Evolutionary conservation across 2,329 filamentous ascomycete species (phyloP).

Genomic region (Boeremia exigua): DNA sequence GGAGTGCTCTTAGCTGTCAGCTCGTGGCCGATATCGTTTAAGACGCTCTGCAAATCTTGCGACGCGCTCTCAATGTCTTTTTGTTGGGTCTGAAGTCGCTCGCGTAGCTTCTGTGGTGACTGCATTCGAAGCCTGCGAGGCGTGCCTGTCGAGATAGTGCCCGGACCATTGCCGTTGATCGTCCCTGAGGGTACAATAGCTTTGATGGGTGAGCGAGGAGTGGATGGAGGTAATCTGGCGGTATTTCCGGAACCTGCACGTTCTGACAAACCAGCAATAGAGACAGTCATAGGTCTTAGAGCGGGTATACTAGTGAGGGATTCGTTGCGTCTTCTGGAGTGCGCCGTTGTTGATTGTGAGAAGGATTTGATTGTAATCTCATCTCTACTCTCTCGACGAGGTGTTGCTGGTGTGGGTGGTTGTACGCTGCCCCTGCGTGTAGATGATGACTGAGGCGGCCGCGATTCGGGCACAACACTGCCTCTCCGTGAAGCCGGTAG

Average conservation of each 20-base stretch:
- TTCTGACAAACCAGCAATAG: conserved; percentile 55
- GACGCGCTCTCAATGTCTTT: conserved; percentile 74
- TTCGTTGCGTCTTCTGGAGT: conserved; percentile 54
- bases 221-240: conserved; percentile 63
- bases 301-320: conserved; percentile 59
- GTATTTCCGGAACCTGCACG: conserved; percentile 58
- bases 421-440: conserved; percentile 32
- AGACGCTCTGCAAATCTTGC: conserved; percentile 72
- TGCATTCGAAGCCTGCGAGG: conserved; percentile 57
- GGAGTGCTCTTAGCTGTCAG: conserved; percentile 59
- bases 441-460: conserved; percentile 2
- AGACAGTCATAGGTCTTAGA: conserved; percentile 47
- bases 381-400: conserved; percentile 34
- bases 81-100: conserved; percentile 84
- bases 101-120: conserved; percentile 72
- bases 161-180: conserved; percentile 1
- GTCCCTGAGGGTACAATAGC: conserved; percentile 1
- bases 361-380: conserved; percentile 49
- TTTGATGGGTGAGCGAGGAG: conserved; percentile 41
- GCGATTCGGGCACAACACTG: conserved; percentile 10
- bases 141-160: conserved; percentile 23
- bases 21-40: conserved; percentile 81
- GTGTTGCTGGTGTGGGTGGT: conserved; percentile 24
- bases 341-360: conserved; percentile 25
- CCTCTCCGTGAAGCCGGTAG: conserved; percentile 17